A percentile compares a stretch with the other conserved stretches of the same genome.
phyloP scores from a whole-genome alignment of 305 asterid genomes.

The Fraxinus greggii region DNA sequence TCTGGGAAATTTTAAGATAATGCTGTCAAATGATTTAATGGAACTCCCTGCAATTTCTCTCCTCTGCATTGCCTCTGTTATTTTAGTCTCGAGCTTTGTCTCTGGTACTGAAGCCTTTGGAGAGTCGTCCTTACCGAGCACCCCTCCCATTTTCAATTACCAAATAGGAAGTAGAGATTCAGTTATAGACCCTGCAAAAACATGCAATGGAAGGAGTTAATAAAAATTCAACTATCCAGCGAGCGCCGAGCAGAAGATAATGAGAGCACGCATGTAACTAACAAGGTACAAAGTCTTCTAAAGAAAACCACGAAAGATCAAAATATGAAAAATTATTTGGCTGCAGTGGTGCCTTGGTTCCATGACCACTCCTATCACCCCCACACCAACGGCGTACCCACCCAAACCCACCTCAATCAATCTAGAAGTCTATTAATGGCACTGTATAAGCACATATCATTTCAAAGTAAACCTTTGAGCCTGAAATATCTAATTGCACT shows the following conservation, averaged over 20 bases:
- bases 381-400: not conserved
- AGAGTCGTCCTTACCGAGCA: slow-evolving; percentile 46
- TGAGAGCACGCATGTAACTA: not conserved
- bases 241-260: not conserved
- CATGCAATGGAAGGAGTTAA: not conserved
- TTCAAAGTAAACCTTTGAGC: not conserved
- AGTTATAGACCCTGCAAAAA: slow-evolving; percentile 17
- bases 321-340: not conserved
- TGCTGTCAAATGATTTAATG: slow-evolving; percentile 57
- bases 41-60: slow-evolving; percentile 69
- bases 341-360: not conserved
- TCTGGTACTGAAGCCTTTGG: slow-evolving; percentile 42
- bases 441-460: not conserved
- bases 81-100: slow-evolving; percentile 70
- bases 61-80: slow-evolving; percentile 57
- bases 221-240: not conserved
- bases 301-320: not conserved
- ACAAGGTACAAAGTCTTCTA: not conserved
- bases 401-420: not conserved
- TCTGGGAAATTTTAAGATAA: slow-evolving; percentile 74
- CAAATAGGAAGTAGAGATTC: not conserved
- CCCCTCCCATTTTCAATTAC: slow-evolving; percentile 63
- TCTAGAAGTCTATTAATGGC: not conserved
- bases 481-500: not conserved
- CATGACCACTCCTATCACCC: not conserved